Conservation (phyloP, 768 basidiomycete species). For the Pleurotus tuoliensis region DNA sequence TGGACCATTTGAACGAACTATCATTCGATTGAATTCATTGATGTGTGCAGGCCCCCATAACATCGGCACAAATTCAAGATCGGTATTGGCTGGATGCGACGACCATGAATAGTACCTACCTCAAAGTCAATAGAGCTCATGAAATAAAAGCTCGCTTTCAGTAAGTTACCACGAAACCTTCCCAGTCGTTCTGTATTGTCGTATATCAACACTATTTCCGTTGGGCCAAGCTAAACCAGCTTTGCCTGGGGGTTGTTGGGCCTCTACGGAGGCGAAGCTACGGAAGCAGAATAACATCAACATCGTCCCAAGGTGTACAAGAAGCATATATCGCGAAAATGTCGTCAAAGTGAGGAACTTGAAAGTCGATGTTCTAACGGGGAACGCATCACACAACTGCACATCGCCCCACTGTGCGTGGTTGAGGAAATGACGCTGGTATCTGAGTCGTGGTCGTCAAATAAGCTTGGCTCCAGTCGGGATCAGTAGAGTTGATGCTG, state of each 20-base stretch:
- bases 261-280: too few species aligned
- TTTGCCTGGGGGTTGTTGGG: slow-evolving; percentile 20
- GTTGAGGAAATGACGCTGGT: too few species aligned
- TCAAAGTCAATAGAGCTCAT: not conserved
- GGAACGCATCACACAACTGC: too few species aligned
- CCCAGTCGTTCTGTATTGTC: slow-evolving; percentile 38
- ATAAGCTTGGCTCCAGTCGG: too few species aligned
- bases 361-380: too few species aligned
- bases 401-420: too few species aligned
- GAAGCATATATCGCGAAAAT: too few species aligned
- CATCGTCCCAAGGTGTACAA: too few species aligned
- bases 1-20: slow-evolving; percentile 35
- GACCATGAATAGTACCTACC: slow-evolving; percentile 53
- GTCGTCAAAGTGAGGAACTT: too few species aligned
- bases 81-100: slow-evolving; percentile 25
- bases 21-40: slow-evolving; percentile 34
- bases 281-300: too few species aligned
- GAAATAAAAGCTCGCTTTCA: not conserved
- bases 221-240: slow-evolving; percentile 50
- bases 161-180: slow-evolving; percentile 46
- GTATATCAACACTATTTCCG: slow-evolving; percentile 34
- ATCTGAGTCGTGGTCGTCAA: too few species aligned
- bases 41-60: slow-evolving; percentile 43
- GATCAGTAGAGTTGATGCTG: too few species aligned
- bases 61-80: slow-evolving; percentile 54